Conservation (phyloP, 352 stramenopile genomes). For the Globisporangium cederbergense region DNA sequence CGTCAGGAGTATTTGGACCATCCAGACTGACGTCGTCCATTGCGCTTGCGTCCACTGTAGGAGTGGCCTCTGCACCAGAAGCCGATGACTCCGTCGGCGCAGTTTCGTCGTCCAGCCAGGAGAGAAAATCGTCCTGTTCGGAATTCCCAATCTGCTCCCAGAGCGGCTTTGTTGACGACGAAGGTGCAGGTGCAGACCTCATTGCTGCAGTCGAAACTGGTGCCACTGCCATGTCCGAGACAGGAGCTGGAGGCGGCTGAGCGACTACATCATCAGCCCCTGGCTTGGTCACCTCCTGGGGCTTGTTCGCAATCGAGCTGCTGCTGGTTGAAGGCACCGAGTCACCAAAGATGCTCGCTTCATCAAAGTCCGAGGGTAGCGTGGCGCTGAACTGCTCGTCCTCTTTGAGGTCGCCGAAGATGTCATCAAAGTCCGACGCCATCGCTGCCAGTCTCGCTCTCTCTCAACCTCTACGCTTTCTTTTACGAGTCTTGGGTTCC, state of each 20-base stretch:
- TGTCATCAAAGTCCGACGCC: constrained; percentile 73
- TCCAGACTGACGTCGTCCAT: constrained; percentile 22
- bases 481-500: background rate
- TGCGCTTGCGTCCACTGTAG: background rate
- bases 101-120: constrained; percentile 67
- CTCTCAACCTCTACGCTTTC: background rate
- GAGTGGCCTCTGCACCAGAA: background rate
- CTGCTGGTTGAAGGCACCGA: background rate
- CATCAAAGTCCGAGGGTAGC: constrained; percentile 43
- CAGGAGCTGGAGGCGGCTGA: constrained; percentile 5
- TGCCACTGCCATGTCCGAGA: background rate
- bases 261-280: constrained; percentile 2
- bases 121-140: constrained; percentile 71
- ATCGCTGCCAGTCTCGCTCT: constrained; percentile 3
- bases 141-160: constrained; percentile 29
- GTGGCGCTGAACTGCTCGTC: constrained; percentile 44
- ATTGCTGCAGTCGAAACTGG: background rate
- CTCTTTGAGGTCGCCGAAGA: constrained; percentile 75
- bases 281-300: constrained; percentile 1
- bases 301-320: background rate
- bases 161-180: constrained; percentile 12
- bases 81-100: background rate
- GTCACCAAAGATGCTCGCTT: constrained; percentile 51
- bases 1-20: background rate
- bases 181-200: background rate